phyloP scores from a whole-genome alignment of 768 basidiomycete species.

The Suillus hirtellus region DNA sequence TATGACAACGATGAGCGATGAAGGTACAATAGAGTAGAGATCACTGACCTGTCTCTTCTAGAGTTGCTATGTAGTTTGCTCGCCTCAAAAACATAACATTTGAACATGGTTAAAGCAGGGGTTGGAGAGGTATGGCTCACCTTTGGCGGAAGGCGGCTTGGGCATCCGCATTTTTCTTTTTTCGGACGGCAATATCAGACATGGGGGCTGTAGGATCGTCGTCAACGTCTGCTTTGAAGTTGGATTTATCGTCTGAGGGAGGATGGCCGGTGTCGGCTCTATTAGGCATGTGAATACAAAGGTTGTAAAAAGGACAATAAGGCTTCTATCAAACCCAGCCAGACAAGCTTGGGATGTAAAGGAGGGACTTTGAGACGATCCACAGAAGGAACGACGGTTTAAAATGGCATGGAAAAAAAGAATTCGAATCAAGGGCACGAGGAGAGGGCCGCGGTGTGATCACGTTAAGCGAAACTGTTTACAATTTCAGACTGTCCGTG shows the following conservation, averaged over 20 bases:
- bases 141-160: conserved; percentile 83
- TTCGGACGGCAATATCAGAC: conserved; percentile 70
- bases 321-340: conserved; percentile 5
- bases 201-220: conserved; percentile 41
- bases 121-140: conserved; percentile 17
- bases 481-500: conserved; percentile 36
- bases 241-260: conserved; percentile 38
- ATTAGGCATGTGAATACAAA: conserved; percentile 30
- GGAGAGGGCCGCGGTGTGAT: conserved; percentile 48
- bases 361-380: conserved; percentile 25
- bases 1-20: conserved; percentile 20
- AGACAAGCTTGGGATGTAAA: conserved; percentile 13
- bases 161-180: conserved; percentile 89
- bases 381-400: conserved; percentile 36
- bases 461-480: conserved; percentile 39
- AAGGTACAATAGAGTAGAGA: background rate
- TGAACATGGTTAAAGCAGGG: conserved; percentile 11
- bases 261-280: conserved; percentile 28
- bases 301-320: conserved; percentile 26
- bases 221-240: conserved; percentile 39
- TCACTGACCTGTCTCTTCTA: conserved; percentile 72
- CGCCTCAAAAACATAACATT: conserved; percentile 37
- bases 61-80: conserved; percentile 84
- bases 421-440: conserved; percentile 70
- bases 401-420: conserved; percentile 65